Percentiles rank a stretch among this genome's conserved stretches.
Evolutionary conservation across 2,329 filamentous ascomycete genomes (phyloP).

Genomic region (Penicillium sp.): DNA sequence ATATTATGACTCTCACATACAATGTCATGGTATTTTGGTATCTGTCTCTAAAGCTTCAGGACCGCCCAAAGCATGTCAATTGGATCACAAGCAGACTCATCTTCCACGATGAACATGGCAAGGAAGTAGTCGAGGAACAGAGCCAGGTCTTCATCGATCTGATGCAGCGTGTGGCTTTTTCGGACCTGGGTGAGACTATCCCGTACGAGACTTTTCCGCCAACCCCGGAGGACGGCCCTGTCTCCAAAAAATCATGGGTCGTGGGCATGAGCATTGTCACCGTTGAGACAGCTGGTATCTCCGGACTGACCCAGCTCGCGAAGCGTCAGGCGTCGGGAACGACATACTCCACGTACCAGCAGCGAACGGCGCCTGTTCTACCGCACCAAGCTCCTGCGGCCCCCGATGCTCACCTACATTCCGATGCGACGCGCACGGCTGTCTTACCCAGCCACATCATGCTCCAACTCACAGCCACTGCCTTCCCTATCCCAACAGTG

Average conservation of each 20-base stretch:
- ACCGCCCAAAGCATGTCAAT: constrained; percentile 79
- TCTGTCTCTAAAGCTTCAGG: constrained; percentile 79
- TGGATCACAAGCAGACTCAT: constrained; percentile 87
- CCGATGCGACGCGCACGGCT: constrained; percentile 44
- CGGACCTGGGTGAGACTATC: constrained; percentile 73
- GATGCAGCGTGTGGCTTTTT: constrained; percentile 85
- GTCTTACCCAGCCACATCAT: constrained; percentile 53
- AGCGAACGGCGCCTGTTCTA: constrained; percentile 50
- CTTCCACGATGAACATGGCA: constrained; percentile 75
- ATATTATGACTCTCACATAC: constrained; percentile 90
- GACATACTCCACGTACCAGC: constrained; percentile 53
- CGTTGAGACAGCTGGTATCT: constrained; percentile 52
- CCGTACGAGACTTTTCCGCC: constrained; percentile 48
- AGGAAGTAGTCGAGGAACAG: constrained; percentile 82
- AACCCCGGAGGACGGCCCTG: constrained; percentile 46
- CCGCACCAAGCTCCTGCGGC: constrained; percentile 50
- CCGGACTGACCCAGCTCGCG: constrained; percentile 54
- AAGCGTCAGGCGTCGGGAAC: constrained; percentile 57
- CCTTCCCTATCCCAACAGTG: constrained; percentile 51
- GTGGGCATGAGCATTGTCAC: constrained; percentile 57
- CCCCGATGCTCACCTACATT: constrained; percentile 45
- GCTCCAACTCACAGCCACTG: constrained; percentile 49
- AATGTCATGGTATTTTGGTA: constrained; percentile 99
- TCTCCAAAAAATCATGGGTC: constrained; percentile 54
- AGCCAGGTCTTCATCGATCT: constrained; percentile 92